Conservation (phyloP, 768 basidiomycete species). For the Tephrocybe sp. region DNA sequence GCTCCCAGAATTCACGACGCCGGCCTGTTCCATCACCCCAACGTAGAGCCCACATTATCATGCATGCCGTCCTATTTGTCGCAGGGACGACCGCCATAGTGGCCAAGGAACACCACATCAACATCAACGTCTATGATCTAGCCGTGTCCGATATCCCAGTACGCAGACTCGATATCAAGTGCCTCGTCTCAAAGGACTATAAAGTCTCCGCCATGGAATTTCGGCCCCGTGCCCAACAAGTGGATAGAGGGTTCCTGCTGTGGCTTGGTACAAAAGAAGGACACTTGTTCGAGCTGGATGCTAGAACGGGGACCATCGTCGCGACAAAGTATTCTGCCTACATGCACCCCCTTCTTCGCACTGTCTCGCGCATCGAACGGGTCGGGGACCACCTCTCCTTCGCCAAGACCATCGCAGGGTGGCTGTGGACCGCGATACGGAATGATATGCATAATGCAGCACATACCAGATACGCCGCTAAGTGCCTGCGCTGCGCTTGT, state of each 20-base stretch:
- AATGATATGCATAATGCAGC: slow-evolving; percentile 43
- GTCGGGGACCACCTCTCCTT: slow-evolving; percentile 80
- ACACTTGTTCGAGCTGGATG: slow-evolving; percentile 79
- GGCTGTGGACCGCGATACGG: slow-evolving; percentile 73
- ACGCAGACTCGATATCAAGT: slow-evolving; percentile 53
- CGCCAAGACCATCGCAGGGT: too few species aligned
- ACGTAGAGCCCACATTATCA: slow-evolving; percentile 48
- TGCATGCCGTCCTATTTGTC: slow-evolving; percentile 51
- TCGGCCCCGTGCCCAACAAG: slow-evolving; percentile 41
- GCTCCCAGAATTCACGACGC: slow-evolving; percentile 61
- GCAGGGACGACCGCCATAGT: slow-evolving; percentile 59
- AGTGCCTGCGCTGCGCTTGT: slow-evolving; percentile 64
- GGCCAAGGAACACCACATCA: slow-evolving; percentile 56
- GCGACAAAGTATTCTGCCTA: too few species aligned
- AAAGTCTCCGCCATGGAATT: too few species aligned
- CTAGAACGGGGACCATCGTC: slow-evolving; percentile 51
- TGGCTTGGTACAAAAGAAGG: slow-evolving; percentile 96
- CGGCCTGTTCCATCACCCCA: slow-evolving; percentile 40
- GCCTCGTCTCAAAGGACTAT: too few species aligned
- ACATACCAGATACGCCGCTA: too few species aligned
- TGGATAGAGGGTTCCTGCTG: slow-evolving; percentile 56
- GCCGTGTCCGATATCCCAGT: slow-evolving; percentile 41
- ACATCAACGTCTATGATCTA: too few species aligned
- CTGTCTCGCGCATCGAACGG: slow-evolving; percentile 67
- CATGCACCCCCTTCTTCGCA: slow-evolving; percentile 59